Conservation (phyloP, 768 basidiomycete species). For the Hydnomerulius pinastri region DNA sequence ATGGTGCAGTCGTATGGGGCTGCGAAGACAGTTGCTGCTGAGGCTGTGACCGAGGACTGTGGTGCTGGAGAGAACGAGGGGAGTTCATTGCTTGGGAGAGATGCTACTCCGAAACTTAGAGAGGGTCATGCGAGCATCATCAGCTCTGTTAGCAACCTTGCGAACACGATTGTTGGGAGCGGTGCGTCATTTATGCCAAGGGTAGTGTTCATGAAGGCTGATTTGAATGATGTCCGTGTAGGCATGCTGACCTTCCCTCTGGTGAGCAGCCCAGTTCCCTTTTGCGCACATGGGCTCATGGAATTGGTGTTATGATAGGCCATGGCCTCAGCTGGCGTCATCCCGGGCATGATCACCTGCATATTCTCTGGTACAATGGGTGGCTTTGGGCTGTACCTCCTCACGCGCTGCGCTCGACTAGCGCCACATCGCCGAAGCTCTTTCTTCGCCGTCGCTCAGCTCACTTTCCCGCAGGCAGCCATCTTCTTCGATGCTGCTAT, state of each 20-base stretch:
- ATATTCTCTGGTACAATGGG: conserved; percentile 74
- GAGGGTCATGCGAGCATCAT: conserved; percentile 72
- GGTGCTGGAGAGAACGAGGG: conserved; percentile 44
- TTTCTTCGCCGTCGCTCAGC: conserved; percentile 78
- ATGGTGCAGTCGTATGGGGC: conserved; percentile 75
- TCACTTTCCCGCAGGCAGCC: conserved; percentile 88
- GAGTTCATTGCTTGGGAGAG: conserved; percentile 59
- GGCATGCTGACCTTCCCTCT: conserved; percentile 90
- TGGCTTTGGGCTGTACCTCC: conserved; percentile 85
- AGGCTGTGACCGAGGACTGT: conserved; percentile 8
- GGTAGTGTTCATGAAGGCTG: background rate
- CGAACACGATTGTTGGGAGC: conserved; percentile 91
- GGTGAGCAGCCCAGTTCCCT: conserved; percentile 43
- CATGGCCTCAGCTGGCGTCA: conserved; percentile 85
- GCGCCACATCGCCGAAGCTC: conserved; percentile 76
- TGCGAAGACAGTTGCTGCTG: conserved; percentile 38
- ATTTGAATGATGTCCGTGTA: conserved; percentile 27
- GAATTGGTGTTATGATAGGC: conserved; percentile 50
- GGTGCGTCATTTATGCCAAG: conserved; percentile 47
- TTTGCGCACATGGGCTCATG: background rate
- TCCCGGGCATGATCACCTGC: conserved; percentile 91
- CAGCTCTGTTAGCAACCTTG: conserved; percentile 76
- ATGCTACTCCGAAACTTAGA: conserved; percentile 24
- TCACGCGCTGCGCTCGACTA: conserved; percentile 79
- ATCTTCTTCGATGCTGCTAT: conserved; percentile 93